A percentile compares a stretch with the other conserved stretches of the same genome.
Evolutionary conservation across 148 eudicot species (phyloP).

Genomic region (Rhododendron henanense): DNA sequence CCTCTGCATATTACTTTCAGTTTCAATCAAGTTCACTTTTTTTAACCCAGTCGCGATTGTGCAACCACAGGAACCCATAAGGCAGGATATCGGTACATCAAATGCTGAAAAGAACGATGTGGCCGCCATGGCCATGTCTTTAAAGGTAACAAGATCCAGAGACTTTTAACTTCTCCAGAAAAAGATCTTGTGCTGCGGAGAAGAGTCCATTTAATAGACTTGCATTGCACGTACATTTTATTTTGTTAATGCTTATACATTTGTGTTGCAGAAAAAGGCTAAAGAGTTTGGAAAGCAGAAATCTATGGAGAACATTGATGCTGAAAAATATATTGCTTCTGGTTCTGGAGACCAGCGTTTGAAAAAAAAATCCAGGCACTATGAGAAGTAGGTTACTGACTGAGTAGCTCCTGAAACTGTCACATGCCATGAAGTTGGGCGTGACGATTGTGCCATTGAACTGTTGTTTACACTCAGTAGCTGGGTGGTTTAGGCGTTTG

Average conservation of each 20-base stretch:
- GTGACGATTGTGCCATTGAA: not conserved
- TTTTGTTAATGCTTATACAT: not conserved
- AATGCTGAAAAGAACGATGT: constrained; percentile 40
- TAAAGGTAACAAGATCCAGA: constrained; percentile 52
- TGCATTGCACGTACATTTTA: not conserved
- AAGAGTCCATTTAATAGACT: not conserved
- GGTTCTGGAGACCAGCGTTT: constrained; percentile 17
- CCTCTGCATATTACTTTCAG: not conserved
- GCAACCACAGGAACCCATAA: constrained; percentile 48
- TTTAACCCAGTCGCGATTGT: not conserved
- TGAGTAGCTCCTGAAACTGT: not conserved
- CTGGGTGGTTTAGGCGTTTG: no score
- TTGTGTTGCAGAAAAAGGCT: constrained; percentile 62
- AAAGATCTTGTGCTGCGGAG: not conserved
- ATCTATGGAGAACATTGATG: constrained; percentile 43
- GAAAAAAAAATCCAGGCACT: constrained; percentile 48
- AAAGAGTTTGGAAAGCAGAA: constrained; percentile 52
- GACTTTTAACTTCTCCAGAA: not conserved
- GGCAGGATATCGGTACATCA: constrained; percentile 25
- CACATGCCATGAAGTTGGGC: not conserved
- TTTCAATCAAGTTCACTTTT: not conserved
- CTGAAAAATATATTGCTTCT: constrained; percentile 54
- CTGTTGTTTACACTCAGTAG: not conserved
- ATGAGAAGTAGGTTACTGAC: not conserved
- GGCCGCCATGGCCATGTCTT: constrained; percentile 45